Conservation (phyloP, 352 stramenopile genomes). For the Blastocystis sp. region DNA sequence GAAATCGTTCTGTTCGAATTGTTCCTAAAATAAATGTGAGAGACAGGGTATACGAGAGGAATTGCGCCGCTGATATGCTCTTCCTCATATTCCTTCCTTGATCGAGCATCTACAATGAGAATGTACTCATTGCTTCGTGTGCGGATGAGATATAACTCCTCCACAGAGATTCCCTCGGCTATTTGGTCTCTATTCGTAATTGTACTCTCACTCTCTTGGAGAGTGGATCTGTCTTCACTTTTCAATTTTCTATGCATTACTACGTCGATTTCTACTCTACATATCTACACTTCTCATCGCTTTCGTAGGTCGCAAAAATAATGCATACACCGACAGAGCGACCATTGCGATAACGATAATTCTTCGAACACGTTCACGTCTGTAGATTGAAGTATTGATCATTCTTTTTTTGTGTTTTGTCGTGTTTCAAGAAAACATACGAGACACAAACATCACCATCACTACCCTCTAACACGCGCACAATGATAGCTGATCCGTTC, state of each 20-base stretch:
- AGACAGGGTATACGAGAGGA: neutral
- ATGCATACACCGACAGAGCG: neutral
- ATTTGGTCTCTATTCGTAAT: no score
- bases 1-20: neutral
- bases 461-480: neutral
- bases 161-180: neutral
- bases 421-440: neutral
- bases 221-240: neutral
- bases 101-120: neutral
- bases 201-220: neutral
- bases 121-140: conserved; percentile 33
- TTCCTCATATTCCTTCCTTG: neutral
- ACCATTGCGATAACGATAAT: neutral
- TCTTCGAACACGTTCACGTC: neutral
- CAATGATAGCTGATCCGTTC: conserved; percentile 18
- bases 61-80: neutral
- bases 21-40: neutral
- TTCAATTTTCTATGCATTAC: neutral
- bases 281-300: neutral
- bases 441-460: neutral
- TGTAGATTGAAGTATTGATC: conserved; percentile 22
- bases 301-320: conserved; percentile 8
- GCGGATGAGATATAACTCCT: conserved; percentile 17
- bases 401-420: conserved; percentile 18
- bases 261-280: neutral